These are phyloP conservation scores for Microsporum audouinii DNA, from an alignment of 2,329 filamentous ascomycete species.

Conservation along the genomic window DNA sequence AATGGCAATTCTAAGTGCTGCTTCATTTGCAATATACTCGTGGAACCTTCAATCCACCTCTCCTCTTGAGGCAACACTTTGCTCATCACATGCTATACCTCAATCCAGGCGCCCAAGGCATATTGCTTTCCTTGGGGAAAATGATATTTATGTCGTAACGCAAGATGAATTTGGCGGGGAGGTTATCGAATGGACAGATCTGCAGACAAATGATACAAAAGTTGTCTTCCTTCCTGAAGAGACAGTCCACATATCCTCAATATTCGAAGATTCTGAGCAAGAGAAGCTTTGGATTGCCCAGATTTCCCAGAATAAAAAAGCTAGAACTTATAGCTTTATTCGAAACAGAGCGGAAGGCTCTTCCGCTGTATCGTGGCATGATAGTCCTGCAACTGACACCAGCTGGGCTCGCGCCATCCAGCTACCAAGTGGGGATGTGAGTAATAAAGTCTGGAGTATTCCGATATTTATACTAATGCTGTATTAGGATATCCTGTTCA, in stretches of 20 bases:
- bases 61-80: conserved; percentile 28
- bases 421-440: conserved; percentile 32
- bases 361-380: conserved; percentile 18
- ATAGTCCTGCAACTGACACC: conserved; percentile 28
- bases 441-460: conserved; percentile 2
- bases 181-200: conserved; percentile 23
- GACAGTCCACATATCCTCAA: conserved; percentile 26
- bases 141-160: conserved; percentile 34
- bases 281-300: conserved; percentile 30
- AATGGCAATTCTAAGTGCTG: conserved; percentile 61
- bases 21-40: conserved; percentile 55
- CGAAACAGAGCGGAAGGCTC: conserved; percentile 13
- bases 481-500: conserved; percentile 41
- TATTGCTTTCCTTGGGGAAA: conserved; percentile 36
- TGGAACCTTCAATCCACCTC: conserved; percentile 48
- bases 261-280: conserved; percentile 25
- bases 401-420: conserved; percentile 29
- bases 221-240: conserved; percentile 24
- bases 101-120: conserved; percentile 31
- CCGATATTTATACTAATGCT: conserved; percentile 12
- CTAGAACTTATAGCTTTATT: conserved; percentile 25
- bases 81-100: conserved; percentile 29
- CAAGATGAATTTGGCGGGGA: conserved; percentile 23
- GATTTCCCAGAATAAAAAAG: conserved; percentile 17
- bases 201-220: conserved; percentile 26